Conservation (phyloP, 23 red algal species). For the Pyropia haitanensis region DNA sequence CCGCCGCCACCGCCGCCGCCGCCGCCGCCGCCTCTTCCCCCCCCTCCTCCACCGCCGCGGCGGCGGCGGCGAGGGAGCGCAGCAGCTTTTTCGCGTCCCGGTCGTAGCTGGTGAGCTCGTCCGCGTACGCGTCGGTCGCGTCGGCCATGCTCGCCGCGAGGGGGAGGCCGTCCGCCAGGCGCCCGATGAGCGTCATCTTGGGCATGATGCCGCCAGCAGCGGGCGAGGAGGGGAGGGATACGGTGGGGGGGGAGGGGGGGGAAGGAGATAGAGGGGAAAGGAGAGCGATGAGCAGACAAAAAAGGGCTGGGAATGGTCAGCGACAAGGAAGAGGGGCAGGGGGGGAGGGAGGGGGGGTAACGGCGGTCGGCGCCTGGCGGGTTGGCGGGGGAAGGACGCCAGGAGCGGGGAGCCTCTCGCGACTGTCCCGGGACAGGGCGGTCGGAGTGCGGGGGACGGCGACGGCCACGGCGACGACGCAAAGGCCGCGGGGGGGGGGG, state of each 20-base stretch:
- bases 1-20: background rate
- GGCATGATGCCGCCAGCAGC: constrained; percentile 68
- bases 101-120: constrained; percentile 73
- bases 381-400: no score
- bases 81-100: constrained; percentile 78
- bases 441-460: no score
- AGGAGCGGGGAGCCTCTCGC: no score
- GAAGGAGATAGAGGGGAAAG: no score
- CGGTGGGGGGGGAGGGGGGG: background rate
- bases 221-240: background rate
- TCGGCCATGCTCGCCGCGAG: constrained; percentile 83
- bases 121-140: constrained; percentile 82
- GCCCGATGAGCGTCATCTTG: constrained; percentile 85
- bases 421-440: no score
- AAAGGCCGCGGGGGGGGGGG: no score
- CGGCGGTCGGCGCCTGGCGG: no score
- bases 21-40: constrained; percentile 5
- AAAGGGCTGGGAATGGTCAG: no score
- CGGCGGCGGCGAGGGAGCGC: constrained; percentile 36
- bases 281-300: no score
- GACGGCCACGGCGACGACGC: no score
- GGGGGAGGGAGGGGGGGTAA: no score
- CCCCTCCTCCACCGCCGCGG: background rate
- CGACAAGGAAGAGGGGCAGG: no score
- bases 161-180: constrained; percentile 78